Conservation (phyloP, 257 asterid genomes). For the Buddleja alternifolia region DNA sequence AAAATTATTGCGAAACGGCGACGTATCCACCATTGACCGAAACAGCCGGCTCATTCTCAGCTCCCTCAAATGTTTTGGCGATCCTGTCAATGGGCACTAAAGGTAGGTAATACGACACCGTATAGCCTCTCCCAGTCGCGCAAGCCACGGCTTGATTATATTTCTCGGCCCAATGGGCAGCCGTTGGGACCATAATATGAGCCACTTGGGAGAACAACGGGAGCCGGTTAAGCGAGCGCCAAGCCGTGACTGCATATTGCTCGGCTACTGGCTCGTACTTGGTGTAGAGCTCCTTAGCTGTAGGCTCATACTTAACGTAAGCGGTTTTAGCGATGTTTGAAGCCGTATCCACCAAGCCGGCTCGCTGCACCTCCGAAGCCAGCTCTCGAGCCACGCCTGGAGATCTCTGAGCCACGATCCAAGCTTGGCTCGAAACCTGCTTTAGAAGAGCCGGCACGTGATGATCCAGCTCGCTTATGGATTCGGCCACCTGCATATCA, state of each 20-base stretch:
- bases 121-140: slow-evolving; percentile 49
- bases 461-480: slow-evolving; percentile 51
- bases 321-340: slow-evolving; percentile 38
- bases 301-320: slow-evolving; percentile 50
- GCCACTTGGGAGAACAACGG: slow-evolving; percentile 73
- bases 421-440: slow-evolving; percentile 38
- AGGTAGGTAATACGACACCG: slow-evolving; percentile 59
- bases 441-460: slow-evolving; percentile 57
- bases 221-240: slow-evolving; percentile 64
- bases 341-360: slow-evolving; percentile 53
- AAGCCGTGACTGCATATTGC: slow-evolving; percentile 58
- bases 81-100: slow-evolving; percentile 67
- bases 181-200: slow-evolving; percentile 71
- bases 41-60: slow-evolving; percentile 37
- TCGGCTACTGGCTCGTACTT: slow-evolving; percentile 68
- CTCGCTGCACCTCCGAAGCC: slow-evolving; percentile 54
- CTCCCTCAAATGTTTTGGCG: slow-evolving; percentile 55
- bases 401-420: slow-evolving; percentile 54
- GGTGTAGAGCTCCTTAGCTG: slow-evolving; percentile 46
- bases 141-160: slow-evolving; percentile 56
- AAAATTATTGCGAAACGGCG: slow-evolving; percentile 25
- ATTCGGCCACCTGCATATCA: slow-evolving; percentile 55
- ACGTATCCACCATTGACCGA: slow-evolving; percentile 38
- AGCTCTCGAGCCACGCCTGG: slow-evolving; percentile 55
- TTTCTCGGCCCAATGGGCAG: slow-evolving; percentile 76